These are phyloP conservation scores for Fusarium illudens DNA, from an alignment of 2,329 filamentous ascomycete genomes.

Conservation along the genomic window DNA sequence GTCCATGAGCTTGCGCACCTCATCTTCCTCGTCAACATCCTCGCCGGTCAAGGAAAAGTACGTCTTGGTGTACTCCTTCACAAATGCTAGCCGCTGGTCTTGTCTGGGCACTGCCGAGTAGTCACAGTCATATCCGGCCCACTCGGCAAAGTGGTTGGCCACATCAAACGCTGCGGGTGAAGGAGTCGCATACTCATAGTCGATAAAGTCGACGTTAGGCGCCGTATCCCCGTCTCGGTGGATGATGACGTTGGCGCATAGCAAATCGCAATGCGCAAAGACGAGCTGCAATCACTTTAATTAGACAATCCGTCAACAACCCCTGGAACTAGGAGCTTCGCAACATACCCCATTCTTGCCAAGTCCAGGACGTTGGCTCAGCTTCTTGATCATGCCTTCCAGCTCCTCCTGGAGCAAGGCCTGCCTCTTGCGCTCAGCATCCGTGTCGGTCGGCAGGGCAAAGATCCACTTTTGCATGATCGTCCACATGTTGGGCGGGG, in stretches of 20 bases:
- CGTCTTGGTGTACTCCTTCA: slow-evolving; percentile 80
- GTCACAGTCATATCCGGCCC: slow-evolving; percentile 97
- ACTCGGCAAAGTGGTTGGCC: slow-evolving; percentile 98
- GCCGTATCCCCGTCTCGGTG: slow-evolving; percentile 54
- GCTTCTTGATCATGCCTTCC: slow-evolving; percentile 70
- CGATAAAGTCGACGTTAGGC: slow-evolving; percentile 77
- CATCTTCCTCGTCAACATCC: slow-evolving; percentile 62
- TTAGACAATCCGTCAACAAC: slow-evolving; percentile 22
- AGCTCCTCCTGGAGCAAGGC: slow-evolving; percentile 78
- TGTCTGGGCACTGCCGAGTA: slow-evolving; percentile 82
- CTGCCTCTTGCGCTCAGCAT: slow-evolving; percentile 73
- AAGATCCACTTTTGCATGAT: slow-evolving; percentile 96
- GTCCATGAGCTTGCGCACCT: slow-evolving; percentile 73
- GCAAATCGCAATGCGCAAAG: slow-evolving; percentile 93
- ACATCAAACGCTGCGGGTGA: slow-evolving; percentile 96
- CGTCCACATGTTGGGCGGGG: slow-evolving; percentile 89
- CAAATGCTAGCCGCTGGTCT: slow-evolving; percentile 79
- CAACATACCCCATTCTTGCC: slow-evolving; percentile 75
- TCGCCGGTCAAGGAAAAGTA: slow-evolving; percentile 67
- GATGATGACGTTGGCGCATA: slow-evolving; percentile 97
- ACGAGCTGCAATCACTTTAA: slow-evolving; percentile 66
- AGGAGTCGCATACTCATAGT: slow-evolving; percentile 97
- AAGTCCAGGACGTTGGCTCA: slow-evolving; percentile 80
- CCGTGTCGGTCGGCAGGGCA: slow-evolving; percentile 78
- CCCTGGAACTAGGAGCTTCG: neutral